A percentile compares a stretch with the other conserved stretches of the same genome.
phyloP scores from a whole-genome alignment of 2,329 filamentous ascomycete genomes.

The Exophiala sp. region DNA sequence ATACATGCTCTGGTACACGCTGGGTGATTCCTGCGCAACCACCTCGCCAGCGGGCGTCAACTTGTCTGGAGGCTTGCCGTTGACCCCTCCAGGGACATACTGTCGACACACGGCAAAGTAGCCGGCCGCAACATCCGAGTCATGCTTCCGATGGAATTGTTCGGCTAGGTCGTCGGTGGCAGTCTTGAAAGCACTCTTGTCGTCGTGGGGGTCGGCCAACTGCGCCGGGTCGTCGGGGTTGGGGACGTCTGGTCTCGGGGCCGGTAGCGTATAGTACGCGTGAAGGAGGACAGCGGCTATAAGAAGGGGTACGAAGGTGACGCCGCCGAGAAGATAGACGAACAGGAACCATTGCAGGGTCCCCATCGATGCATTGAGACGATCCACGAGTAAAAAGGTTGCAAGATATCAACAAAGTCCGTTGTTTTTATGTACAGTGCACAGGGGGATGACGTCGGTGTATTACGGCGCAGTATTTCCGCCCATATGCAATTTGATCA shows the following conservation, averaged over 20 bases:
- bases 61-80: conserved; percentile 85
- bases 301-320: conserved; percentile 78
- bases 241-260: conserved; percentile 21
- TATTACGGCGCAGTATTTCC: background rate
- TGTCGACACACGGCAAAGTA: conserved; percentile 95
- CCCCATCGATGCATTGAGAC: conserved; percentile 22
- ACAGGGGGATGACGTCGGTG: background rate
- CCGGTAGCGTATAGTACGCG: conserved; percentile 62
- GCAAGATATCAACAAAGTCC: conserved; percentile 1
- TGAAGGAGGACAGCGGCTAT: conserved; percentile 57
- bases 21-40: conserved; percentile 74
- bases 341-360: conserved; percentile 51
- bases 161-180: conserved; percentile 55
- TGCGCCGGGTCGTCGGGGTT: conserved; percentile 37
- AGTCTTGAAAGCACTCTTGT: conserved; percentile 57
- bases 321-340: conserved; percentile 75
- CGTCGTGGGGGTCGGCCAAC: conserved; percentile 53
- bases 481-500: background rate
- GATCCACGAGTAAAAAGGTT: background rate
- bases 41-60: conserved; percentile 73
- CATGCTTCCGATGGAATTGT: conserved; percentile 56
- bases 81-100: conserved; percentile 84
- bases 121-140: conserved; percentile 74
- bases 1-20: conserved; percentile 98
- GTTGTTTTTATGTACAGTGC: background rate